Conservation (phyloP, 768 basidiomycete species). For the Lentinula edodes region DNA sequence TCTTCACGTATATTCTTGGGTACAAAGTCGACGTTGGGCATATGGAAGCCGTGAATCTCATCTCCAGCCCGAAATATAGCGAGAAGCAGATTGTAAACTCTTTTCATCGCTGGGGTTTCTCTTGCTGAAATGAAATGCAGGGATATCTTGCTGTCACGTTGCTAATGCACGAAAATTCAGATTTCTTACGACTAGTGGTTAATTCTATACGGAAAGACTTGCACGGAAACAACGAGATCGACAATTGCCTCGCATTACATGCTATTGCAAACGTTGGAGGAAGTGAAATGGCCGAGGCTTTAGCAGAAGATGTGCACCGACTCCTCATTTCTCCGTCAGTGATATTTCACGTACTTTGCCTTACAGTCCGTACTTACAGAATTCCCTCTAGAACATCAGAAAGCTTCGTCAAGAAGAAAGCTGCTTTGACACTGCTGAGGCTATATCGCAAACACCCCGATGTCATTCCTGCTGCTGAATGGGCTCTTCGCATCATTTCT, state of each 20-base stretch:
- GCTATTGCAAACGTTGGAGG: constrained; percentile 98
- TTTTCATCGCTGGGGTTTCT: constrained; percentile 1
- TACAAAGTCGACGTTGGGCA: constrained; percentile 99
- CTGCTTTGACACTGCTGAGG: constrained; percentile 87
- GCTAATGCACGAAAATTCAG: constrained; percentile 98
- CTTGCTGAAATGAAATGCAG: constrained; percentile 33
- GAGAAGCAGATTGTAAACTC: constrained; percentile 94
- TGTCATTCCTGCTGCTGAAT: constrained; percentile 89
- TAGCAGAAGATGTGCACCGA: constrained; percentile 91
- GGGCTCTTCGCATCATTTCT: constrained; percentile 91
- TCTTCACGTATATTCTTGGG: constrained; percentile 98
- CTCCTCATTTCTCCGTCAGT: constrained; percentile 89
- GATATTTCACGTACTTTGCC: not conserved
- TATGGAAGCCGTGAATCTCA: constrained; percentile 98
- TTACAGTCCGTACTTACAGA: constrained; percentile 8
- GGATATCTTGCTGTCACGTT: constrained; percentile 97
- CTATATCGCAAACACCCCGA: constrained; percentile 95
- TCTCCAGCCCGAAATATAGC: constrained; percentile 91
- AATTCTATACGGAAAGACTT: constrained; percentile 98
- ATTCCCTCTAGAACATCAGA: constrained; percentile 70
- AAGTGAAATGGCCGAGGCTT: constrained; percentile 96
- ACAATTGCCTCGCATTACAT: constrained; percentile 94
- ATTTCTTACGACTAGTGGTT: constrained; percentile 92
- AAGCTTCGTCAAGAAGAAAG: constrained; percentile 97
- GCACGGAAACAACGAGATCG: constrained; percentile 89